Conservation (phyloP, 148 eudicot species). For the Camellia lanceoleosa region DNA sequence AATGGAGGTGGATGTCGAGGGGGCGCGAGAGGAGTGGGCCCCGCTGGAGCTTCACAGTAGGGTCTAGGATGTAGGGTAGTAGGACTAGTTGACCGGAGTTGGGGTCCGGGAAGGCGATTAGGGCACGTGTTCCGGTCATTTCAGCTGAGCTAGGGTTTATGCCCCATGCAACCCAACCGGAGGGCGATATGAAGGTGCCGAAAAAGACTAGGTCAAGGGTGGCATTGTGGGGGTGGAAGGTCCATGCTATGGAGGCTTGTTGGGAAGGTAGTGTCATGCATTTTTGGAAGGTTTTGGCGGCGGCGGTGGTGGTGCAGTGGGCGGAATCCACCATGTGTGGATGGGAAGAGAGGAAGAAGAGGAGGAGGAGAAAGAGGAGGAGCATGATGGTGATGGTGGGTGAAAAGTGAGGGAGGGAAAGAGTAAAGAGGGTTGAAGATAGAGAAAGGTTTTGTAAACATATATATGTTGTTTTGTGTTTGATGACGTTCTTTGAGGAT, state of each 20-base stretch:
- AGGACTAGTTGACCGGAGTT: constrained; percentile 79
- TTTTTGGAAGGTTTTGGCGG: constrained; percentile 59
- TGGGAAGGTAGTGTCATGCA: constrained; percentile 84
- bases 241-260: constrained; percentile 90
- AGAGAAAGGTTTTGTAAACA: constrained; percentile 11
- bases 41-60: constrained; percentile 68
- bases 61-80: constrained; percentile 73
- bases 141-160: constrained; percentile 67
- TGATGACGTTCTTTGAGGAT: neutral
- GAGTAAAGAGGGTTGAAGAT: constrained; percentile 6
- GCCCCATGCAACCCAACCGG: constrained; percentile 97
- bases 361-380: constrained; percentile 22
- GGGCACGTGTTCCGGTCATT: constrained; percentile 82
- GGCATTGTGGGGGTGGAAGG: constrained; percentile 65
- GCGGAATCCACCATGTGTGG: constrained; percentile 24
- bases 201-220: constrained; percentile 73
- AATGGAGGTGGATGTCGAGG: constrained; percentile 63
- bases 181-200: constrained; percentile 87
- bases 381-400: constrained; percentile 26
- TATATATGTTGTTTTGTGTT: constrained; percentile 18
- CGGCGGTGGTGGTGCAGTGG: constrained; percentile 61
- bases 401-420: no score
- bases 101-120: constrained; percentile 89
- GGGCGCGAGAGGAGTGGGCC: constrained; percentile 67
- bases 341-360: constrained; percentile 25